Base-by-base conservation (phyloP, 805 yeast species). In the Kodamaea jinghongensis region DNA sequence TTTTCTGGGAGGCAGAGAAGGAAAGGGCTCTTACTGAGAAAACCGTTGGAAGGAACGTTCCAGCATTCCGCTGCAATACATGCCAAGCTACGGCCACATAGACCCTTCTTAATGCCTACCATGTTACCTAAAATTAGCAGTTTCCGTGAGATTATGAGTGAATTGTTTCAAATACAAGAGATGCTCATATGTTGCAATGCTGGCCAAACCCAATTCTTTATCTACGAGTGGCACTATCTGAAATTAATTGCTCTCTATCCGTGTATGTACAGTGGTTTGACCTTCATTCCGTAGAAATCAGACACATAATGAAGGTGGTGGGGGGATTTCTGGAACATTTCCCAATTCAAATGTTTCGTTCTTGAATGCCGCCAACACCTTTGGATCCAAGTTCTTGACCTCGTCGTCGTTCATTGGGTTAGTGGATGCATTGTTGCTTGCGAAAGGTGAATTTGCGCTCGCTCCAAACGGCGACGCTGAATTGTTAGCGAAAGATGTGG, bases 281-380 rank as follows among this genome's bases (percentile, higher is more conserved):
- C 17, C 9, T 10, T 28, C 17, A 28, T n/a, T n/a, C 15, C 7
- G 16, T n/a, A 14, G 16, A 8, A 5, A 13, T 13, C 25, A 39
- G 10, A 17, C 31, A 33, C 42, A 38, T 20, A 74, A 54, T 38
- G 67, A 70, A 7, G 70, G 29, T 1, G 93, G 89, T 4, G 95
- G 93, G 2, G 88, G 79, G 4, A 78, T 50, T 43, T 83, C 91
- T 0, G 95, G 95, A 2, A 85, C 77, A 17, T 61, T 59, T 0
- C 90, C 91, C 23, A 84, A 50, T n/a, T 58, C 53, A 47, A 85
- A 85, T 4, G 43, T 38, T 0, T 52, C 48, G 1, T 75, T 66
- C 45, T 68, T 54, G 55, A 85, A 87, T 15, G 73, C 71, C 4
- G 60, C 65, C 7, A 65, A 34, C 0, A 79, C 67, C 2, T 52